Evolutionary conservation across 2,329 filamentous ascomycete genomes (phyloP).

Genomic region (Mycosphaerella sp.): DNA sequence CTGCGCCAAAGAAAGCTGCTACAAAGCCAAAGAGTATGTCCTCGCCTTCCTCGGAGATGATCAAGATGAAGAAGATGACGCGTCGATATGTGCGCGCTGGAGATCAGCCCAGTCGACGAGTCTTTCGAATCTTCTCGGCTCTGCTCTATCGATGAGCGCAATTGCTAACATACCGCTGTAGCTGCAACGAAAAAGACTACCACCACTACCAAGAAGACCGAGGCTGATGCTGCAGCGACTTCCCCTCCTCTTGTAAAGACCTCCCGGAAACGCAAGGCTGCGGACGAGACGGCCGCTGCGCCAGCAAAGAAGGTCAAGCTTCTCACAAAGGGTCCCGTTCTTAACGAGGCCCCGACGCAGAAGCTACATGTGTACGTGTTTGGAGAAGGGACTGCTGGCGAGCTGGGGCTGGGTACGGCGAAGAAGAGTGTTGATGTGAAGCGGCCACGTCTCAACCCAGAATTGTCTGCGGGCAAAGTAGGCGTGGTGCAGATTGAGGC

Average conservation of each 20-base stretch:
- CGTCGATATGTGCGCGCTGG: not conserved
- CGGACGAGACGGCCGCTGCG: constrained; percentile 23
- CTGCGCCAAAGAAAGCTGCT: constrained; percentile 16
- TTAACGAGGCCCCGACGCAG: constrained; percentile 60
- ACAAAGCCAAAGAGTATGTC: constrained; percentile 21
- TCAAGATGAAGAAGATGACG: not conserved
- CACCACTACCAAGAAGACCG: constrained; percentile 17
- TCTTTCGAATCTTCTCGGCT: constrained; percentile 7
- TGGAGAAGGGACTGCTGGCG: constrained; percentile 72
- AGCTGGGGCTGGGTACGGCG: constrained; percentile 68
- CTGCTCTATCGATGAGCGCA: constrained; percentile 14
- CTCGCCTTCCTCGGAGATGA: not conserved
- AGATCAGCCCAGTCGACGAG: constrained; percentile 13
- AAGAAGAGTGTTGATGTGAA: constrained; percentile 65
- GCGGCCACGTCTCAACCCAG: constrained; percentile 63
- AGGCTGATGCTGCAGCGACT: constrained; percentile 4
- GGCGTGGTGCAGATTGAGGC: constrained; percentile 69
- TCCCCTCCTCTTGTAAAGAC: constrained; percentile 16
- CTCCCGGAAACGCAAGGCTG: constrained; percentile 28
- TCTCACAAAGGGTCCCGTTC: constrained; percentile 36
- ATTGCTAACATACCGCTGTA: constrained; percentile 22
- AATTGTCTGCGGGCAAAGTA: constrained; percentile 51
- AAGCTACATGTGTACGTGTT: constrained; percentile 71
- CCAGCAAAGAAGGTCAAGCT: constrained; percentile 31
- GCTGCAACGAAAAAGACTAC: constrained; percentile 24